phyloP scores from a whole-genome alignment of 2,329 filamentous ascomycete genomes.

The Conoideocrella luteorostrata region DNA sequence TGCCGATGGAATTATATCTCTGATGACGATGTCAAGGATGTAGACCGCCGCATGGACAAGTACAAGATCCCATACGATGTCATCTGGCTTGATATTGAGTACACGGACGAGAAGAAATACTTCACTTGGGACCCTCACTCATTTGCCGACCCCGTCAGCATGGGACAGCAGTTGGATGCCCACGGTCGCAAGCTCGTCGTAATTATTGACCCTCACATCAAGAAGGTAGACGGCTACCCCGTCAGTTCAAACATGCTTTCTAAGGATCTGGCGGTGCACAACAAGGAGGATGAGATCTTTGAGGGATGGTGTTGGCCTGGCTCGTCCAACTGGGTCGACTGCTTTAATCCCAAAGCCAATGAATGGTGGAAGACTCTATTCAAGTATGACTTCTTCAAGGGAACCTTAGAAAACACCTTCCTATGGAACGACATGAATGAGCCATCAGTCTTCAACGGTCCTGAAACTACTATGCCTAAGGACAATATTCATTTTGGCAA shows the following conservation, averaged over 20 bases:
- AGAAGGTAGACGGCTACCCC: slow-evolving; percentile 74
- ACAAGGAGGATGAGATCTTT: slow-evolving; percentile 83
- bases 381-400: slow-evolving; percentile 82
- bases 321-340: slow-evolving; percentile 92
- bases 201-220: slow-evolving; percentile 97
- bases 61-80: slow-evolving; percentile 94
- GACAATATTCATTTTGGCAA: slow-evolving; percentile 87
- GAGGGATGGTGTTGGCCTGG: slow-evolving; percentile 99
- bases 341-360: slow-evolving; percentile 85
- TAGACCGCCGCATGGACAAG: slow-evolving; percentile 94
- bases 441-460: slow-evolving; percentile 96
- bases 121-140: slow-evolving; percentile 93
- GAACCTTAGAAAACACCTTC: slow-evolving; percentile 78
- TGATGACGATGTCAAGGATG: slow-evolving; percentile 93
- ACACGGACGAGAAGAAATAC: slow-evolving; percentile 94
- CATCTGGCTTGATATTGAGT: slow-evolving; percentile 98
- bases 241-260: slow-evolving; percentile 76
- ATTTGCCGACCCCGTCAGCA: slow-evolving; percentile 77
- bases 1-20: slow-evolving; percentile 99
- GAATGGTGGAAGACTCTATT: slow-evolving; percentile 90
- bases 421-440: slow-evolving; percentile 99
- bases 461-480: slow-evolving; percentile 97
- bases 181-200: slow-evolving; percentile 85
- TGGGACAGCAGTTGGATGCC: slow-evolving; percentile 81
- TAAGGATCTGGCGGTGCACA: slow-evolving; percentile 76